These are phyloP conservation scores for Macrophomina tecta DNA, from an alignment of 2,329 filamentous ascomycete genomes.

Conservation along the genomic window DNA sequence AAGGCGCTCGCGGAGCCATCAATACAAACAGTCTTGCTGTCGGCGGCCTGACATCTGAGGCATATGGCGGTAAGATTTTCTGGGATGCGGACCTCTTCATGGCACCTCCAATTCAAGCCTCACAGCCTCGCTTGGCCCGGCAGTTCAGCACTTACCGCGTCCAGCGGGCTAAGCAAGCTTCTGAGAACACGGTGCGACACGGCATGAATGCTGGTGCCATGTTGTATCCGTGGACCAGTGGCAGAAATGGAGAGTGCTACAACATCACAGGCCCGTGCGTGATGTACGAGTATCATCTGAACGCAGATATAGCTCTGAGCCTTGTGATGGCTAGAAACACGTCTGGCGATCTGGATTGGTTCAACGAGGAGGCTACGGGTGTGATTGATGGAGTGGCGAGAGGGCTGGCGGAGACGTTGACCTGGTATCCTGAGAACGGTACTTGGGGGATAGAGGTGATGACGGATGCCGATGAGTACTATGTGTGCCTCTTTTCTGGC, in stretches of 20 bases:
- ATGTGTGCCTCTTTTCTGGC: neutral
- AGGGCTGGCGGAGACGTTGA: conserved; percentile 65
- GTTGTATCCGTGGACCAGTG: conserved; percentile 72
- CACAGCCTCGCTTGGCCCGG: conserved; percentile 66
- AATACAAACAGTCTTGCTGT: conserved; percentile 67
- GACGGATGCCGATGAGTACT: conserved; percentile 71
- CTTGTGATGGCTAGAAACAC: conserved; percentile 66
- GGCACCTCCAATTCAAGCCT: conserved; percentile 68
- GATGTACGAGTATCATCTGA: conserved; percentile 75
- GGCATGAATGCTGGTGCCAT: neutral
- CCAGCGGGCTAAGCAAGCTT: conserved; percentile 65
- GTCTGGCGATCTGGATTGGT: conserved; percentile 64
- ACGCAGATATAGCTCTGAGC: conserved; percentile 70
- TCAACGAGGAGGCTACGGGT: conserved; percentile 63
- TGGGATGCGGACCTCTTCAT: conserved; percentile 74
- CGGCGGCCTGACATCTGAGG: conserved; percentile 70
- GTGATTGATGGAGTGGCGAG: conserved; percentile 69
- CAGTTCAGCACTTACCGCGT: conserved; percentile 70
- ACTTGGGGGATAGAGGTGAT: conserved; percentile 7
- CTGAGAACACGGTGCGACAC: conserved; percentile 56
- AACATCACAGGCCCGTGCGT: conserved; percentile 67
- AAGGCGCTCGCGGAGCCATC: conserved; percentile 48
- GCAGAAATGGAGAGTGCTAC: conserved; percentile 68
- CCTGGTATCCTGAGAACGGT: conserved; percentile 57
- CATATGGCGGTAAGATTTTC: conserved; percentile 70